phyloP scores from a whole-genome alignment of 257 asterid genomes.

The Jacaranda mimosifolia region DNA sequence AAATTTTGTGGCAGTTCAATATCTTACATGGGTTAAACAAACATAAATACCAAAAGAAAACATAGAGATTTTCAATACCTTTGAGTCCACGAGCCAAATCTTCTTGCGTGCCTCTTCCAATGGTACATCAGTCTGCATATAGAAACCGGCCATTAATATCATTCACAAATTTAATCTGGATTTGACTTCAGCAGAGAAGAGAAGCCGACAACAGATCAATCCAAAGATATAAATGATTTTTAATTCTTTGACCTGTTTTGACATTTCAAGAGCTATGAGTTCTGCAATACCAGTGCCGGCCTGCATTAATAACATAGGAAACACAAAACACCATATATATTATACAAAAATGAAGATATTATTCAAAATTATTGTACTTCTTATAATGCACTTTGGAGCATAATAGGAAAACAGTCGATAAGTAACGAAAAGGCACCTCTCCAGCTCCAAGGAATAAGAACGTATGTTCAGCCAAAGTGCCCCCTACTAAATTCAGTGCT shows the following conservation, averaged over 20 bases:
- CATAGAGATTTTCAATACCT: constrained; percentile 41
- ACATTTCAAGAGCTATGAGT: constrained; percentile 96
- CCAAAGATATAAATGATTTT: background rate
- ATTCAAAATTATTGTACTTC: background rate
- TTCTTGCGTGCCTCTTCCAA: constrained; percentile 88
- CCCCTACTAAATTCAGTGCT: constrained; percentile 79
- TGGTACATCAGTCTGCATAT: constrained; percentile 77
- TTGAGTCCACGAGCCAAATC: constrained; percentile 85
- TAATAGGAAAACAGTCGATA: background rate
- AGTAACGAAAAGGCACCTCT: constrained; percentile 60
- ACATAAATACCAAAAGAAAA: background rate
- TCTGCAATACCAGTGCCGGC: constrained; percentile 99
- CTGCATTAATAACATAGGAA: constrained; percentile 54
- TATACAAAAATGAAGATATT: background rate
- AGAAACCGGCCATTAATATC: background rate
- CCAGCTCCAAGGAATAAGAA: constrained; percentile 98
- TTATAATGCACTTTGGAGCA: background rate
- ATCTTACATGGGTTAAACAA: background rate
- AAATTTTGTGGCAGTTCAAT: constrained; percentile 2
- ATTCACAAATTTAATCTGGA: constrained; percentile 15
- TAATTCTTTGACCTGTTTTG: constrained; percentile 75
- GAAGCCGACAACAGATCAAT: background rate
- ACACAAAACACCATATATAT: background rate
- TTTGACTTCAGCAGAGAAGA: constrained; percentile 13
- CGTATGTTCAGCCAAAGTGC: constrained; percentile 82